Conservation (phyloP, 1,139 yeast genomes). For the Saccharomyces hybrid region DNA sequence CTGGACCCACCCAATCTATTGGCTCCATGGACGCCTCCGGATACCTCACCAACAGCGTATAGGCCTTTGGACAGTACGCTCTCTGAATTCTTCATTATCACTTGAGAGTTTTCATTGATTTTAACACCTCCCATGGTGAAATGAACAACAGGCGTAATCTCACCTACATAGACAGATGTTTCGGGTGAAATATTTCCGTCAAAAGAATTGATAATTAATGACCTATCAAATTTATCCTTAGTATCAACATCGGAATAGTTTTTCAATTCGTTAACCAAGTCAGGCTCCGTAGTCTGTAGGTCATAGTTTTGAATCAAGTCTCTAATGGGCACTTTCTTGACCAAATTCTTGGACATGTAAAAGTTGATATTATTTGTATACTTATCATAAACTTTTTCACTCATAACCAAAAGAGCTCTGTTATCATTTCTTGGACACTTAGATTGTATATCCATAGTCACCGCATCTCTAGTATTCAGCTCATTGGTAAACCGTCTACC, state of each 20-base stretch:
- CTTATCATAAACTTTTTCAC: slow-evolving; percentile 32
- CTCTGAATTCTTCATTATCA: slow-evolving; percentile 36
- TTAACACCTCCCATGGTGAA: slow-evolving; percentile 84
- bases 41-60: slow-evolving; percentile 73
- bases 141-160: slow-evolving; percentile 68
- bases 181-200: slow-evolving; percentile 14
- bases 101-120: slow-evolving; percentile 53
- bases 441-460: slow-evolving; percentile 42
- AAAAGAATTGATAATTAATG: slow-evolving; percentile 29
- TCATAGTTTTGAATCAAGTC: slow-evolving; percentile 40
- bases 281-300: slow-evolving; percentile 31
- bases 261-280: slow-evolving; percentile 40
- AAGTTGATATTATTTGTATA: slow-evolving; percentile 49
- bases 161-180: slow-evolving; percentile 31
- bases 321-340: slow-evolving; percentile 46
- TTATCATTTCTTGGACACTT: slow-evolving; percentile 35
- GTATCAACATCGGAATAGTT: slow-evolving; percentile 37
- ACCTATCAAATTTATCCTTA: slow-evolving; percentile 29
- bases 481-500: slow-evolving; percentile 69
- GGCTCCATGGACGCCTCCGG: slow-evolving; percentile 78
- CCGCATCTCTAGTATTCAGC: slow-evolving; percentile 62
- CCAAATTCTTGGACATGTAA: slow-evolving; percentile 56
- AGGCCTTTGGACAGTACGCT: slow-evolving; percentile 46
- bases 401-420: slow-evolving; percentile 35
- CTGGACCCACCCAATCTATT: slow-evolving; percentile 75